Conservation (phyloP, 306 rosid genomes). For the Rosa persica region DNA sequence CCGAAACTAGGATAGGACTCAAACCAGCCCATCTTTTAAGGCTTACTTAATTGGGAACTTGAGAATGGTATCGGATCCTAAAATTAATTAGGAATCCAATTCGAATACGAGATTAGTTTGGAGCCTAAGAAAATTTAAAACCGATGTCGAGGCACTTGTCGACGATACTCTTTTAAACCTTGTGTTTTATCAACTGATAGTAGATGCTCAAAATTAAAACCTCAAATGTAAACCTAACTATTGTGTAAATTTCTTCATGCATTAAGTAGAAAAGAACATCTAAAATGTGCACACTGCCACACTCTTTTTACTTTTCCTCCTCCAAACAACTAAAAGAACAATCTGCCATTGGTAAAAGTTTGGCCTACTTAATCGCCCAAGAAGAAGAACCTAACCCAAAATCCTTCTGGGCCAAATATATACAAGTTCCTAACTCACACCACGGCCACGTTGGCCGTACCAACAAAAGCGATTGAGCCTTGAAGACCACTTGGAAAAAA, state of each 20-base stretch:
- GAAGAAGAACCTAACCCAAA: neutral
- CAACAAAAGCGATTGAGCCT: neutral
- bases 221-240: neutral
- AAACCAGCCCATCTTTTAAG: no score
- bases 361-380: neutral
- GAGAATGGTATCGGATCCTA: no score
- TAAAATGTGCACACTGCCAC: neutral
- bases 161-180: no score
- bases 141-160: no score
- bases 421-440: neutral
- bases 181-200: no score
- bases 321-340: neutral
- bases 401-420: neutral
- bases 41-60: no score
- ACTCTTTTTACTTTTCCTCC: neutral
- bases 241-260: neutral
- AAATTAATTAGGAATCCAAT: no score
- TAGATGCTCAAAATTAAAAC: neutral
- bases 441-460: neutral
- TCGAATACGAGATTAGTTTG: no score
- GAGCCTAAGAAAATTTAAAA: no score
- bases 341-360: neutral
- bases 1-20: no score
- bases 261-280: neutral
- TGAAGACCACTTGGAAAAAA: neutral